Conservation (phyloP, 257 asterid genomes). For the Coffea eugenioides region DNA sequence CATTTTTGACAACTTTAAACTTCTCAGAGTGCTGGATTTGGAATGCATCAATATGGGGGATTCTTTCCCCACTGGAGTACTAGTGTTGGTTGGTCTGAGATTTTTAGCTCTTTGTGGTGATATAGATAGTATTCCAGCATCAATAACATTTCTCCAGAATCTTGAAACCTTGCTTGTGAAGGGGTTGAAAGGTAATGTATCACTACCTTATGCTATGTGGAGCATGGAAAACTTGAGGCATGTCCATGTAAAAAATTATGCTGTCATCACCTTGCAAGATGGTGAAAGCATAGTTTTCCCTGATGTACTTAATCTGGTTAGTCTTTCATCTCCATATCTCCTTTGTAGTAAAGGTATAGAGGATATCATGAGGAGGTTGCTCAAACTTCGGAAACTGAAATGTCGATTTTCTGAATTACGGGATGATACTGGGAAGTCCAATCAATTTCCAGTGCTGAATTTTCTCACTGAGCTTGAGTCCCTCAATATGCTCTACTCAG, state of each 20-base stretch:
- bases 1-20: constrained; percentile 6
- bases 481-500: not conserved
- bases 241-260: not conserved
- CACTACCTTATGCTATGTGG: constrained; percentile 10
- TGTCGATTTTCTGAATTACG: not conserved
- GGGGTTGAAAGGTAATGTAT: constrained; percentile 2
- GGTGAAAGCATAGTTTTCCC: not conserved
- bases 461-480: not conserved
- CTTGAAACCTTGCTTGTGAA: constrained; percentile 9
- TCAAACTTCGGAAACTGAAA: not conserved
- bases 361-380: not conserved
- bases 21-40: constrained; percentile 18
- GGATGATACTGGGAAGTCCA: not conserved
- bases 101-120: constrained; percentile 9
- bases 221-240: constrained; percentile 11
- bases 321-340: not conserved
- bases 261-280: not conserved
- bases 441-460: not conserved
- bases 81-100: not conserved
- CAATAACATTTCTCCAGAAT: constrained; percentile 1
- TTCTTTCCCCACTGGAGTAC: constrained; percentile 10
- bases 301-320: not conserved
- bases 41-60: constrained; percentile 10
- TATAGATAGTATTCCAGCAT: constrained; percentile 8
- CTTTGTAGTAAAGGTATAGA: not conserved